Percentiles rank a stretch among this genome's conserved stretches.
Evolutionary conservation across 192 early-diverging fungal genomes (phyloP).

Genomic region (Backusella australiensis): DNA sequence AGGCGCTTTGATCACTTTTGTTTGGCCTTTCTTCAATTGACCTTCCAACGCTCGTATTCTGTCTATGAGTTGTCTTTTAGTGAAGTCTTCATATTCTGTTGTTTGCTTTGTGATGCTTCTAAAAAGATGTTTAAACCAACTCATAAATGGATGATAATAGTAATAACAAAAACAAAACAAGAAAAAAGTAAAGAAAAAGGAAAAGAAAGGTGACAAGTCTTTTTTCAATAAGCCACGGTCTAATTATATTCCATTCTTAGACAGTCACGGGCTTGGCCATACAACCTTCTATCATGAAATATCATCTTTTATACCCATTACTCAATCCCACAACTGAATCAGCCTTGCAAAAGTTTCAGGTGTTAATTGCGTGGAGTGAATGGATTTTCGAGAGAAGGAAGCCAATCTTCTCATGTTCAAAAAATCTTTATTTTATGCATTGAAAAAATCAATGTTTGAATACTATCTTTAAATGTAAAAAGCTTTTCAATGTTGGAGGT

Average conservation of each 20-base stretch:
- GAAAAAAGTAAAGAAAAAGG: not conserved
- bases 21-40: not conserved
- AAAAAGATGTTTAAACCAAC: not conserved
- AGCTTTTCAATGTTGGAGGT: too few relatives aligned
- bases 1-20: not conserved
- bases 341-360: too few relatives aligned
- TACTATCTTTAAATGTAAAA: too few relatives aligned
- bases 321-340: too few relatives aligned
- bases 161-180: not conserved
- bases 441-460: too few relatives aligned
- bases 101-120: not conserved
- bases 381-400: too few relatives aligned
- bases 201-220: not conserved
- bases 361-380: too few relatives aligned
- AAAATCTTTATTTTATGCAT: too few relatives aligned
- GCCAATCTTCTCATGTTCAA: too few relatives aligned
- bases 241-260: not conserved
- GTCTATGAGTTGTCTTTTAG: slow-evolving; percentile 54
- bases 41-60: slow-evolving; percentile 45
- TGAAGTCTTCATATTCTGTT: slow-evolving; percentile 44
- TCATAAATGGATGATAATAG: not conserved
- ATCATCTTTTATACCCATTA: too few relatives aligned
- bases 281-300: too few relatives aligned
- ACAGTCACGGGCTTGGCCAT: not conserved
- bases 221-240: not conserved